A percentile compares a stretch with the other conserved stretches of the same genome.
These are phyloP conservation scores for Chytriomyces sp. DNA, from an alignment of 192 early-diverging fungal genomes.

Conservation along the genomic window DNA sequence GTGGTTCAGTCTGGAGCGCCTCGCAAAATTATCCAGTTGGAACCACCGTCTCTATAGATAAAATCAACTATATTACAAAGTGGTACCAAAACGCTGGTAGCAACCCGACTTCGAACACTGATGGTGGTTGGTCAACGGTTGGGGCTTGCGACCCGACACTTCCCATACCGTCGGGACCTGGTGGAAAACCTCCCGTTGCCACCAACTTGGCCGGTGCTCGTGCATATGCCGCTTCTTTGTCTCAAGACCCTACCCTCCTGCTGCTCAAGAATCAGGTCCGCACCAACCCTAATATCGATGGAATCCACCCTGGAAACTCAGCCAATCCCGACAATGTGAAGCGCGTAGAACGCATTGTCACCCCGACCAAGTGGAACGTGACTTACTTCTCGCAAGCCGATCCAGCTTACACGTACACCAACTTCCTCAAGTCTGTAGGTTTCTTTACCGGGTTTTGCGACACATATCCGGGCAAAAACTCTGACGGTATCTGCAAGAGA, in stretches of 20 bases:
- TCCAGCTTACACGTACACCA: constrained; percentile 9
- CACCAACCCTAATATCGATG: neutral
- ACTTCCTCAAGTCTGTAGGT: neutral
- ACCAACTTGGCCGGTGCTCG: constrained; percentile 7
- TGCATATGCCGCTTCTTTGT: constrained; percentile 5
- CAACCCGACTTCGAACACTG: neutral
- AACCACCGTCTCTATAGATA: neutral
- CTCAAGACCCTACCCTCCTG: neutral
- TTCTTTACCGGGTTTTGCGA: constrained; percentile 7
- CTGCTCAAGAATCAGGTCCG: neutral
- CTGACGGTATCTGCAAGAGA: constrained; percentile 2
- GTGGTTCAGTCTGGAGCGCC: neutral
- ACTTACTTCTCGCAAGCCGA: constrained; percentile 6
- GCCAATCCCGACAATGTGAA: constrained; percentile 16
- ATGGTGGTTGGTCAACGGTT: neutral
- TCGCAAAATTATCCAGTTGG: neutral
- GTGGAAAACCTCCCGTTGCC: neutral
- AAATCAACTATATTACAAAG: neutral
- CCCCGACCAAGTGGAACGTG: constrained; percentile 2
- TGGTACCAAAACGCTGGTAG: neutral
- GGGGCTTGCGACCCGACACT: neutral
- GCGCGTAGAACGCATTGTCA: neutral
- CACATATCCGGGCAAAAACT: neutral
- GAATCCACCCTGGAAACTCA: constrained; percentile 1
- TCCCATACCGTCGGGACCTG: neutral